phyloP scores from a whole-genome alignment of 768 basidiomycete genomes.

The Paxillus involutus region DNA sequence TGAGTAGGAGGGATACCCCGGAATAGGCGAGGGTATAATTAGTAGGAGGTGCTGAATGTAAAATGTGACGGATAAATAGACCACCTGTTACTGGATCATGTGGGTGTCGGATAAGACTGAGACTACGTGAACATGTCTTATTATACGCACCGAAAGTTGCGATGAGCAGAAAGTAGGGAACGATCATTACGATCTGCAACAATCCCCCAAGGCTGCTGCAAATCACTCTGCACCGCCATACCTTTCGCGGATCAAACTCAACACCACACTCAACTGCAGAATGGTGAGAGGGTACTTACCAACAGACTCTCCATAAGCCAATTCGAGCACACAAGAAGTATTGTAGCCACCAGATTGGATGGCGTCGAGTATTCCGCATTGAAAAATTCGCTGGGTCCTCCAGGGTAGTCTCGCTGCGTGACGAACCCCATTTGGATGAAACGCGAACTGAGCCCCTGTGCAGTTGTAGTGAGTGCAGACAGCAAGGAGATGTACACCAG shows the following conservation, averaged over 20 bases:
- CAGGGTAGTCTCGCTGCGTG: constrained; percentile 26
- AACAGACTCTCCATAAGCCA: constrained; percentile 12
- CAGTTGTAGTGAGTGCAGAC: constrained; percentile 14
- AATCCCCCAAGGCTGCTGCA: constrained; percentile 37
- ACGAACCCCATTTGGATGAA: constrained; percentile 27
- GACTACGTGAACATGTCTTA: not conserved
- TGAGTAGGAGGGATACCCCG: constrained; percentile 25
- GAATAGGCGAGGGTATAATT: constrained; percentile 24
- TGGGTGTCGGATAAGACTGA: not conserved
- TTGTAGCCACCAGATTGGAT: not conserved
- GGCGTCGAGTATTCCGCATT: constrained; percentile 6
- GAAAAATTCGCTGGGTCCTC: constrained; percentile 27
- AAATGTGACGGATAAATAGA: constrained; percentile 28
- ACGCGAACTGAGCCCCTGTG: constrained; percentile 6
- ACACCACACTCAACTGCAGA: not conserved
- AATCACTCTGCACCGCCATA: constrained; percentile 50
- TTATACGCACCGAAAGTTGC: constrained; percentile 40
- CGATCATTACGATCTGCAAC: constrained; percentile 29
- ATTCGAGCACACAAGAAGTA: constrained; percentile 2
- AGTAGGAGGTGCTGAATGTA: not conserved
- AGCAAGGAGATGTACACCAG: constrained; percentile 2
- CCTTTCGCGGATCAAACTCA: constrained; percentile 19
- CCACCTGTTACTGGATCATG: not conserved
- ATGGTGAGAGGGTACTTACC: not conserved
- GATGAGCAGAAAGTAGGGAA: constrained; percentile 39